phyloP scores from a whole-genome alignment of 805 yeast species.

The Candida anglica region DNA sequence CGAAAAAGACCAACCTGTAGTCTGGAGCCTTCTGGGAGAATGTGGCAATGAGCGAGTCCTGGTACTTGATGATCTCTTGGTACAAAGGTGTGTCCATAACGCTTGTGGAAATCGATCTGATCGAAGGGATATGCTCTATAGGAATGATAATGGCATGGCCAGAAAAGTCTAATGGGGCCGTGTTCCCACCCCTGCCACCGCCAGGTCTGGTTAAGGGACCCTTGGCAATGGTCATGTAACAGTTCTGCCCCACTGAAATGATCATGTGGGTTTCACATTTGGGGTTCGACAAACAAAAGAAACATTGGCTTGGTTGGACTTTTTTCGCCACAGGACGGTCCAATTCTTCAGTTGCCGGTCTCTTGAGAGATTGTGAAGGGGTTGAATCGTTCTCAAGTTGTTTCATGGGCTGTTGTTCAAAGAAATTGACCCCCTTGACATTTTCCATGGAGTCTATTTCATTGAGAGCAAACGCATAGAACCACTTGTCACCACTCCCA shows the following conservation, averaged over 20 bases:
- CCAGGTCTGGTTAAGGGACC: slow-evolving; percentile 75
- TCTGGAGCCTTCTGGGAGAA: slow-evolving; percentile 33
- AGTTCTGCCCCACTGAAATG: slow-evolving; percentile 61
- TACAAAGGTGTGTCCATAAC: slow-evolving; percentile 25
- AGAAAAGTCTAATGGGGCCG: slow-evolving; percentile 46
- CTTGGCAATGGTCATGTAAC: slow-evolving; percentile 75
- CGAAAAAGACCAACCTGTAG: slow-evolving; percentile 60
- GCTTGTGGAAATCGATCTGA: slow-evolving; percentile 14
- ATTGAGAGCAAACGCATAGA: slow-evolving; percentile 64
- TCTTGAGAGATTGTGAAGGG: slow-evolving; percentile 6
- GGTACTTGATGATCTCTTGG: slow-evolving; percentile 45
- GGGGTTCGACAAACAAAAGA: slow-evolving; percentile 81
- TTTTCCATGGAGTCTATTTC: slow-evolving; percentile 15
- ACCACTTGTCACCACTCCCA: slow-evolving; percentile 59
- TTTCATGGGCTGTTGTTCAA: neutral
- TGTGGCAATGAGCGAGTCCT: slow-evolving; percentile 47
- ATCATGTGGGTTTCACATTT: slow-evolving; percentile 76
- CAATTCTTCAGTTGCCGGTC: neutral
- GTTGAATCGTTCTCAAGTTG: slow-evolving; percentile 7
- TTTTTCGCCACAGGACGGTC: slow-evolving; percentile 18
- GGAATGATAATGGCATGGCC: slow-evolving; percentile 85
- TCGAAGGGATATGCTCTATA: slow-evolving; percentile 60
- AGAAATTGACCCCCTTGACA: neutral
- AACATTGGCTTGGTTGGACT: slow-evolving; percentile 64
- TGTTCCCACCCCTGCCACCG: no score